Evolutionary conservation across 371 early-diverging fungal species (phyloP).

Genomic region (Apophysomyces variabilis): DNA sequence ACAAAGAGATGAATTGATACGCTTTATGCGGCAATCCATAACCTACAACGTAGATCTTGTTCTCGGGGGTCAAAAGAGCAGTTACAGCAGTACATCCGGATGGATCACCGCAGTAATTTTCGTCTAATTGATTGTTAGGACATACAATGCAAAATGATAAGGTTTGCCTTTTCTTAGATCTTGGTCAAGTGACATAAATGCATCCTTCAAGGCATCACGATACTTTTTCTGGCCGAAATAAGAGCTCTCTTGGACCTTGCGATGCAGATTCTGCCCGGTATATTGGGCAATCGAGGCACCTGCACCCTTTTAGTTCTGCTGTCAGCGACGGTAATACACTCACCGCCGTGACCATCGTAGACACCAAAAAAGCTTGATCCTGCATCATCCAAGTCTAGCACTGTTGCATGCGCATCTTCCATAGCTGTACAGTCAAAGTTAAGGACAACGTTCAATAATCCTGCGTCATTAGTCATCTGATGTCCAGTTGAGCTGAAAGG

Average conservation of each 20-base stretch:
- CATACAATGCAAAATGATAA: not conserved
- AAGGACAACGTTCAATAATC: not conserved
- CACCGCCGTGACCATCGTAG: slow-evolving; percentile 97
- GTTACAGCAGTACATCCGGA: slow-evolving; percentile 96
- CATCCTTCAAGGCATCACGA: slow-evolving; percentile 76
- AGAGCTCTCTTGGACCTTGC: slow-evolving; percentile 66
- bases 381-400: slow-evolving; percentile 68
- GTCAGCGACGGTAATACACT: slow-evolving; percentile 11
- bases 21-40: too few relatives aligned
- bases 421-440: slow-evolving; percentile 66
- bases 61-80: slow-evolving; percentile 44
- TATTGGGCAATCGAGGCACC: slow-evolving; percentile 85
- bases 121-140: slow-evolving; percentile 51
- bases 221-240: slow-evolving; percentile 74
- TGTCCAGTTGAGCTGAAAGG: slow-evolving; percentile 17
- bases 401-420: slow-evolving; percentile 97
- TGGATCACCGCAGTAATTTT: slow-evolving; percentile 72
- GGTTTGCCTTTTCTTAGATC: slow-evolving; percentile 74
- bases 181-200: slow-evolving; percentile 82
- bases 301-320: slow-evolving; percentile 21
- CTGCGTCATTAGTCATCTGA: not conserved
- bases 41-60: slow-evolving; percentile 41
- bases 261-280: slow-evolving; percentile 81
- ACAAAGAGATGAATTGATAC: not conserved
- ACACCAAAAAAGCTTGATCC: slow-evolving; percentile 89